Evolutionary conservation across 495 filamentous ascomycete species (phyloP).

Genomic region (Chaetomium fimeti): DNA sequence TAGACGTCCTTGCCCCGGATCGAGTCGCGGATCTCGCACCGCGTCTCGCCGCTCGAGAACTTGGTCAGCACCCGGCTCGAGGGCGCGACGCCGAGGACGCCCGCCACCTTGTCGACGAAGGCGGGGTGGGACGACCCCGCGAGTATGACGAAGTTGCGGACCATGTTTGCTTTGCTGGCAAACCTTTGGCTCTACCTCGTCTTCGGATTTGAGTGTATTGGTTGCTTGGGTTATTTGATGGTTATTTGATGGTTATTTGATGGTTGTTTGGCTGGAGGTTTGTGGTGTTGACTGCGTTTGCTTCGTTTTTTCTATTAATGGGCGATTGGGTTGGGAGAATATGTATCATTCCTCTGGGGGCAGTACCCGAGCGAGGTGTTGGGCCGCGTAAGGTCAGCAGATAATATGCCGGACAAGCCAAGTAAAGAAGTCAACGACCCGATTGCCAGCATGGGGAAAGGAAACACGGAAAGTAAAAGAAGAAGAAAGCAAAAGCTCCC

Average conservation of each 20-base stretch:
- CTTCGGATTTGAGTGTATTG: not conserved
- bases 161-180: not conserved
- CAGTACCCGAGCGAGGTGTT: too few species aligned
- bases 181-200: too few species aligned
- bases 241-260: not conserved
- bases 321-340: not conserved
- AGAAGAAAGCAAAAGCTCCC: not conserved
- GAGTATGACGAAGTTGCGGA: conserved; percentile 93
- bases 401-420: too few species aligned
- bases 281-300: not conserved
- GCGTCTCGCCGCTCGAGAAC: conserved; percentile 90
- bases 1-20: conserved; percentile 98
- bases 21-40: conserved; percentile 92
- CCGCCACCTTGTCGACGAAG: conserved; percentile 81
- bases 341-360: not conserved
- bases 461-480: not conserved
- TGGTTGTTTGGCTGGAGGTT: not conserved
- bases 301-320: not conserved
- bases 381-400: too few species aligned
- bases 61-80: conserved; percentile 82
- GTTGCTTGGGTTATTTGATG: not conserved
- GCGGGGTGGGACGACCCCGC: conserved; percentile 89
- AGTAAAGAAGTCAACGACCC: not conserved
- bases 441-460: not conserved
- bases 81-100: conserved; percentile 77